Conservation (phyloP, 2,329 filamentous ascomycete species). For the Fusarium globosum region DNA sequence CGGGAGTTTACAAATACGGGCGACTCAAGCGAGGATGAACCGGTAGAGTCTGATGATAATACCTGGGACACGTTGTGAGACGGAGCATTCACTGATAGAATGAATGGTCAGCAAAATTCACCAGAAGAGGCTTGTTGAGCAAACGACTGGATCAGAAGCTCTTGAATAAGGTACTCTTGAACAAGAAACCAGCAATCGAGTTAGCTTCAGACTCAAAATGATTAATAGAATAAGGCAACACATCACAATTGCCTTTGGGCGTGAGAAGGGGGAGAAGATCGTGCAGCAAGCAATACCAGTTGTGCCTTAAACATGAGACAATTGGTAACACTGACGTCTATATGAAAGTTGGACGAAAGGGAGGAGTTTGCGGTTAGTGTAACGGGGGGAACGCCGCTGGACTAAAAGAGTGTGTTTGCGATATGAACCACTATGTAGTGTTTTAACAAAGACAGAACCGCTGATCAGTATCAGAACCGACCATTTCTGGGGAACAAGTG, state of each 20-base stretch:
- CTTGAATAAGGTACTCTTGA: not conserved
- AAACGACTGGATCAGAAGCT: not conserved
- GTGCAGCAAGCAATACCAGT: not conserved
- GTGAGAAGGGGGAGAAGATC: too few species aligned
- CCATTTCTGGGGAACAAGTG: not conserved
- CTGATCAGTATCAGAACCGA: not conserved
- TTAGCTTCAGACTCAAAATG: not conserved
- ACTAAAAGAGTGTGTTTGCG: not conserved
- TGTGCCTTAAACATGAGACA: not conserved
- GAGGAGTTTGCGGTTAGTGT: not conserved
- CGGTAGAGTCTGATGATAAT: slow-evolving; percentile 22
- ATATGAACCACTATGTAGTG: not conserved
- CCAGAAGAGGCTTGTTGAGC: not conserved
- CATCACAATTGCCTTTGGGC: not conserved
- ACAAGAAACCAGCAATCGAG: not conserved
- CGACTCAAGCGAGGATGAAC: slow-evolving; percentile 1
- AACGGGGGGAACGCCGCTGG: not conserved
- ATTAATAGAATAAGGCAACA: not conserved
- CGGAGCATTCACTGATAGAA: not conserved
- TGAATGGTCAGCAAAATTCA: not conserved
- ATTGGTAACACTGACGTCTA: not conserved
- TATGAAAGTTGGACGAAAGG: not conserved
- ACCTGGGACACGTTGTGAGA: slow-evolving; percentile 13
- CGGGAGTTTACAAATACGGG: slow-evolving; percentile 46
- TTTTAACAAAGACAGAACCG: not conserved